phyloP scores from a whole-genome alignment of 352 stramenopile species.

The Phytophthora sojae region DNA sequence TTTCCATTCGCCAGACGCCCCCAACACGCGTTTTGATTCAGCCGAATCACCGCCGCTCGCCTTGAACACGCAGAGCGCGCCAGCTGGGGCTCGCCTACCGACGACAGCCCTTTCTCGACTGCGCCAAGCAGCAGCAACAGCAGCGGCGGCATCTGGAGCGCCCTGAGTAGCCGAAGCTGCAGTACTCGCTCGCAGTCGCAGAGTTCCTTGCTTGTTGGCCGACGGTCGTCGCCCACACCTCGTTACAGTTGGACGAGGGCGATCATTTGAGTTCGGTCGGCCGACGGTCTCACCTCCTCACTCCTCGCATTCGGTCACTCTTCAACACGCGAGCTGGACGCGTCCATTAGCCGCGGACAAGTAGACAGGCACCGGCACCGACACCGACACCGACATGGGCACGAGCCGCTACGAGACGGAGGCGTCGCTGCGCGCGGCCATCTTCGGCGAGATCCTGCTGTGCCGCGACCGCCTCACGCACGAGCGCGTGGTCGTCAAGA shows the following conservation, averaged over 20 bases:
- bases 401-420: conserved; percentile 55
- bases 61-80: conserved; percentile 16
- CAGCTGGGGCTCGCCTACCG: too few species aligned
- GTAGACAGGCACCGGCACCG: neutral
- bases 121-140: too few species aligned
- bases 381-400: conserved; percentile 17
- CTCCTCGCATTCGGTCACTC: neutral
- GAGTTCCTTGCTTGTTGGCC: too few species aligned
- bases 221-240: neutral
- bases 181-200: too few species aligned
- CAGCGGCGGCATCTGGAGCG: conserved; percentile 13
- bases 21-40: neutral
- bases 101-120: neutral
- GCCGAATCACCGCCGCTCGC: neutral
- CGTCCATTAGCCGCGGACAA: neutral
- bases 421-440: conserved; percentile 52
- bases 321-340: conserved; percentile 2
- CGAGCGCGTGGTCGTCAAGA: conserved; percentile 77
- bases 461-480: conserved; percentile 61
- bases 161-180: neutral
- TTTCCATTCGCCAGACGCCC: conserved; percentile 5
- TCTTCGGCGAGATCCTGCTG: conserved; percentile 80
- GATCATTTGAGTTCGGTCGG: conserved; percentile 9
- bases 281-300: conserved; percentile 10
- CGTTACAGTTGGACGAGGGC: conserved; percentile 31